Conservation (phyloP, 768 basidiomycete species). For the Pulveroboletus sp. region DNA sequence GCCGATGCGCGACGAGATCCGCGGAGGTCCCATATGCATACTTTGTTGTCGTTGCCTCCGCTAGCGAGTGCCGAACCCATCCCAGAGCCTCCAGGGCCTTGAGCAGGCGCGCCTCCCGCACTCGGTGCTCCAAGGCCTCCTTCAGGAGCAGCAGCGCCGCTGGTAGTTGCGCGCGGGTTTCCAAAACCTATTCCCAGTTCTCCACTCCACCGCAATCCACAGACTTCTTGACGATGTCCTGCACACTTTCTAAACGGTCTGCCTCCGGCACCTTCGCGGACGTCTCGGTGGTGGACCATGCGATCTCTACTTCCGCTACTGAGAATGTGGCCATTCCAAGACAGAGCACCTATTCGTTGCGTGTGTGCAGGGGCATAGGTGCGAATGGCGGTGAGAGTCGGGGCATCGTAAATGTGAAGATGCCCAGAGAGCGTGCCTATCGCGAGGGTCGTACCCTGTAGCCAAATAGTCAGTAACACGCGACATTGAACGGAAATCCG, state of each 20-base stretch:
- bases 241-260: constrained; percentile 68
- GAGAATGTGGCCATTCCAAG: constrained; percentile 88
- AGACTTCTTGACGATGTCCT: constrained; percentile 90
- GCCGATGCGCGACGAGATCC: constrained; percentile 45
- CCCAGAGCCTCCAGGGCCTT: constrained; percentile 29
- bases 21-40: constrained; percentile 93
- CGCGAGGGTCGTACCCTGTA: constrained; percentile 78
- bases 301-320: constrained; percentile 91
- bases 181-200: constrained; percentile 27
- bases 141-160: constrained; percentile 23
- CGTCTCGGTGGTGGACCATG: constrained; percentile 88
- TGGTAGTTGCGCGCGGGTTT: constrained; percentile 17
- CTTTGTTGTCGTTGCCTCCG: constrained; percentile 98
- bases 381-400: constrained; percentile 66
- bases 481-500: neutral
- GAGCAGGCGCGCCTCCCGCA: constrained; percentile 23
- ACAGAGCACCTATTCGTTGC: constrained; percentile 88
- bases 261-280: constrained; percentile 56
- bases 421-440: constrained; percentile 88
- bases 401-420: constrained; percentile 92
- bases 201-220: constrained; percentile 87
- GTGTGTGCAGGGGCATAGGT: constrained; percentile 82
- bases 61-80: constrained; percentile 69
- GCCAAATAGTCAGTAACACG: neutral
- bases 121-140: constrained; percentile 19